Conservation (phyloP, 345 rosid genomes). For the Clausena lansium region DNA sequence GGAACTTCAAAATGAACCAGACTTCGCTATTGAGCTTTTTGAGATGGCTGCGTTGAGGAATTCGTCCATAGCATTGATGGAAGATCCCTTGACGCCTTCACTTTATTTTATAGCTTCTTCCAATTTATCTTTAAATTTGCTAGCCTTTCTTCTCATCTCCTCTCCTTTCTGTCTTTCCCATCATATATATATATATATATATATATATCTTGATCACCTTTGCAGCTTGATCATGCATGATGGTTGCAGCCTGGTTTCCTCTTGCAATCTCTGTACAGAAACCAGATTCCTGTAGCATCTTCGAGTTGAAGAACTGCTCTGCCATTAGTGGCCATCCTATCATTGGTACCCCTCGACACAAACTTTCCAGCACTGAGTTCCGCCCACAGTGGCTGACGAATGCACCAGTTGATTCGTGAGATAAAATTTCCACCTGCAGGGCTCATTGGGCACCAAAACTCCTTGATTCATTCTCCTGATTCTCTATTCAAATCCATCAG, state of each 20-base stretch:
- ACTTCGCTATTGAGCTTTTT: too few relatives aligned
- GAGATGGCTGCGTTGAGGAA: background rate
- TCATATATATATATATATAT: too few relatives aligned
- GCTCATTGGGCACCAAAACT: slow-evolving; percentile 16
- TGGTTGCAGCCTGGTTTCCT: background rate
- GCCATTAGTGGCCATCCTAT: slow-evolving; percentile 25
- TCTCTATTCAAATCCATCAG: slow-evolving; percentile 18
- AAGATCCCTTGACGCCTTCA: slow-evolving; percentile 17
- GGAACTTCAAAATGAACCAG: too few relatives aligned
- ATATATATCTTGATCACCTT: slow-evolving; percentile 3
- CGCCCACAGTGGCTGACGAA: slow-evolving; percentile 24
- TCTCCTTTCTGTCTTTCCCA: background rate
- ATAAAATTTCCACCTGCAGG: slow-evolving; percentile 17
- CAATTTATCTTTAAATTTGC: background rate
- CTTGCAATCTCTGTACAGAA: slow-evolving; percentile 9
- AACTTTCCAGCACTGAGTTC: slow-evolving; percentile 24
- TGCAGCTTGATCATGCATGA: background rate
- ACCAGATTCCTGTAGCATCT: slow-evolving; percentile 13
- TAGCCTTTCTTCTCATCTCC: slow-evolving; percentile 15
- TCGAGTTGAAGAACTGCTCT: slow-evolving; percentile 23
- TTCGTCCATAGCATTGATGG: slow-evolving; percentile 14
- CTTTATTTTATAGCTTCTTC: slow-evolving; percentile 16
- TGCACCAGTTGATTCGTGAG: slow-evolving; percentile 19
- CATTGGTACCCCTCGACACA: slow-evolving; percentile 15
- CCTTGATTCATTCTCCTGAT: slow-evolving; percentile 10